These are phyloP conservation scores for Leccinellum luteum DNA, from an alignment of 768 basidiomycete species.

Conservation along the genomic window DNA sequence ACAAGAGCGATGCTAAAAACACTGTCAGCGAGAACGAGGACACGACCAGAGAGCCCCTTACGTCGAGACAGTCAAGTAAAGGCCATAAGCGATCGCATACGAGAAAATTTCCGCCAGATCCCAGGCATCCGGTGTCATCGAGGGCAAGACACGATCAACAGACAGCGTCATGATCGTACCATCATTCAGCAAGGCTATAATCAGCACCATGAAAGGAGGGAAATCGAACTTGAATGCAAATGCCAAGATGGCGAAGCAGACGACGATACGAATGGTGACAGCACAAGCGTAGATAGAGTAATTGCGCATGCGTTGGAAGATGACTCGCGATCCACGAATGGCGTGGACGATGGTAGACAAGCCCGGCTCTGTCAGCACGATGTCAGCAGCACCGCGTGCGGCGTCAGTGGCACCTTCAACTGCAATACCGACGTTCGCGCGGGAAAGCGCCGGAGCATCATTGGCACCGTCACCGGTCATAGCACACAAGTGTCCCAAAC, in stretches of 20 bases:
- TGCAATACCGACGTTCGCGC: conserved; percentile 99
- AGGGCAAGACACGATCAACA: conserved; percentile 93
- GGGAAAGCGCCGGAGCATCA: conserved; percentile 95
- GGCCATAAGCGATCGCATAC: conserved; percentile 92
- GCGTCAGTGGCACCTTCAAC: conserved; percentile 99
- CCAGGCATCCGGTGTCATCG: conserved; percentile 92
- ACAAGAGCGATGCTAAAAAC: conserved; percentile 67
- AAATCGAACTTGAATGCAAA: conserved; percentile 98
- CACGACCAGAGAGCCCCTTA: conserved; percentile 38
- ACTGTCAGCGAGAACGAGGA: conserved; percentile 8
- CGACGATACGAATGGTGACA: conserved; percentile 98
- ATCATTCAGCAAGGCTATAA: conserved; percentile 95
- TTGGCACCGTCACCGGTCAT: conserved; percentile 99
- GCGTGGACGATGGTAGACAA: conserved; percentile 99
- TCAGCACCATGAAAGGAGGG: conserved; percentile 99
- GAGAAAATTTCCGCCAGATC: conserved; percentile 95
- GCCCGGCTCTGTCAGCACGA: conserved; percentile 97
- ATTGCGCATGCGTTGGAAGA: conserved; percentile 99
- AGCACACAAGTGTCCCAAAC: conserved; percentile 91
- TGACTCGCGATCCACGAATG: conserved; percentile 96
- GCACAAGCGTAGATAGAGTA: conserved; percentile 97
- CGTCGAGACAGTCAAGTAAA: conserved; percentile 93
- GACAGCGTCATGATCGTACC: conserved; percentile 99
- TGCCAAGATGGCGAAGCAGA: conserved; percentile 93
- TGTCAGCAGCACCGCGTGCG: conserved; percentile 97